Evolutionary conservation across 345 rosid genomes (phyloP).

Genomic region (Citropsis articulata): DNA sequence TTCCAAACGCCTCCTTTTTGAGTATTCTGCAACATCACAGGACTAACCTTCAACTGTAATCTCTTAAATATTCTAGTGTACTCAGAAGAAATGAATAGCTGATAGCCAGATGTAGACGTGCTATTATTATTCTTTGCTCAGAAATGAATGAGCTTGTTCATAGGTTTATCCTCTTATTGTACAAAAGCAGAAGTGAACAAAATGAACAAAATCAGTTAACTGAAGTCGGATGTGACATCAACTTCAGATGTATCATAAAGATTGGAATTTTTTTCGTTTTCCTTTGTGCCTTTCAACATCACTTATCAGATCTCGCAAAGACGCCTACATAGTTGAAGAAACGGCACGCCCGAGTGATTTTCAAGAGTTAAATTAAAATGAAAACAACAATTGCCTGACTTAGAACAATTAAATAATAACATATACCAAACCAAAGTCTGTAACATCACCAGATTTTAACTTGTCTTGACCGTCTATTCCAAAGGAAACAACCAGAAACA

Average conservation of each 20-base stretch:
- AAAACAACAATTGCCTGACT: no score
- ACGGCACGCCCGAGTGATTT: no score
- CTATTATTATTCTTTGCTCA: slow-evolving; percentile 35
- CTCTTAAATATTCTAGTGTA: background rate
- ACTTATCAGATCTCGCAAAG: no score
- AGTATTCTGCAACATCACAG: slow-evolving; percentile 92
- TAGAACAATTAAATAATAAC: no score
- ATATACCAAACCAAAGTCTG: no score
- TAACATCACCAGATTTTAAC: background rate
- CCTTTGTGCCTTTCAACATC: no score
- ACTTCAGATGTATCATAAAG: background rate
- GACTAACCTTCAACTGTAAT: slow-evolving; percentile 32
- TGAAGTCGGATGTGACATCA: background rate
- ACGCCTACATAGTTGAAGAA: no score
- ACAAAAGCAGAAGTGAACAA: slow-evolving; percentile 11
- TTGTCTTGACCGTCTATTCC: background rate
- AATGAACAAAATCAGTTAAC: background rate
- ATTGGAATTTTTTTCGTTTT: no score
- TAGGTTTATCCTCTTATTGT: slow-evolving; percentile 14
- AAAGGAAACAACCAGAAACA: background rate
- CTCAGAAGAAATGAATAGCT: background rate
- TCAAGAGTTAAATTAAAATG: no score
- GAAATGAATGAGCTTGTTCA: slow-evolving; percentile 28
- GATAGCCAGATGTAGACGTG: slow-evolving; percentile 1
- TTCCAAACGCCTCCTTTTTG: slow-evolving; percentile 84